These are phyloP conservation scores for Citrullus colocynthis DNA, from an alignment of 306 rosid genomes.

Conservation along the genomic window DNA sequence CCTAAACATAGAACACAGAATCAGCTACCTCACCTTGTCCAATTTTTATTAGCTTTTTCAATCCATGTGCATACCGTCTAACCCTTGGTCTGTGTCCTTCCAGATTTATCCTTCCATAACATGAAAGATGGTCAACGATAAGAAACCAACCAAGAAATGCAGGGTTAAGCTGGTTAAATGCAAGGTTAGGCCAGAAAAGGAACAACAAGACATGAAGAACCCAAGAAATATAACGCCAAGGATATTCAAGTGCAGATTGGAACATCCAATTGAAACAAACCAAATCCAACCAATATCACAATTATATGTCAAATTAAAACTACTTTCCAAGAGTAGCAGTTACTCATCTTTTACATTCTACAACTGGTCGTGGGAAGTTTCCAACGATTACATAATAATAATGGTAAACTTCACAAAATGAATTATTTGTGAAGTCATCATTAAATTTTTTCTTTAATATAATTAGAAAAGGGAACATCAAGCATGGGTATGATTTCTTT, in stretches of 20 bases:
- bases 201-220: background rate
- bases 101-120: conserved; percentile 59
- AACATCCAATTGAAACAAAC: conserved; percentile 8
- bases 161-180: conserved; percentile 1
- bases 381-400: background rate
- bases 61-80: conserved; percentile 72
- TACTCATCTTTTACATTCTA: background rate
- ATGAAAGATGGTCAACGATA: conserved; percentile 4
- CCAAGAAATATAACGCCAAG: background rate
- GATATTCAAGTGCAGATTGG: background rate
- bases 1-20: background rate
- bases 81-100: conserved; percentile 60
- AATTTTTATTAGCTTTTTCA: conserved; percentile 62
- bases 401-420: background rate
- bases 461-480: background rate
- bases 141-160: conserved; percentile 11
- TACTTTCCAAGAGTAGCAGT: background rate
- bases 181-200: conserved; percentile 3
- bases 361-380: background rate
- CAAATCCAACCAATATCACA: background rate
- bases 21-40: conserved; percentile 60
- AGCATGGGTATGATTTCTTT: background rate
- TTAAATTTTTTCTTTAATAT: background rate
- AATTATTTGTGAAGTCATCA: background rate
- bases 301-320: background rate